A percentile compares a stretch with the other conserved stretches of the same genome.
These are phyloP conservation scores for Coemansia nantahalensis DNA, from an alignment of 192 early-diverging fungal species.

Conservation along the genomic window DNA sequence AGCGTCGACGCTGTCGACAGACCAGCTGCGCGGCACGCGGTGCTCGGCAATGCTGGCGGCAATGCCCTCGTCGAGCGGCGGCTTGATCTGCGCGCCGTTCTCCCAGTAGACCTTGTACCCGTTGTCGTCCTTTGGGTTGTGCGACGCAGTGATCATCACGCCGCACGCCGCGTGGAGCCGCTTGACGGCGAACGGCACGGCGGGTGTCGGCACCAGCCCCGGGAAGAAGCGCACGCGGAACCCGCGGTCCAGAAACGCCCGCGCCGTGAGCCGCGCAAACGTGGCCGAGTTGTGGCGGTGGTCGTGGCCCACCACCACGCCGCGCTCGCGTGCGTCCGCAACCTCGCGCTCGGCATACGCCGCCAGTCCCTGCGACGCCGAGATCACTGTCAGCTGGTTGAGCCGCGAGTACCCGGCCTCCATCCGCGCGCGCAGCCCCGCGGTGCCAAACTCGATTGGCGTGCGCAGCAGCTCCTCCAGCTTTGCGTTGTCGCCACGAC, in stretches of 20 bases:
- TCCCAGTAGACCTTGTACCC: constrained; percentile 89
- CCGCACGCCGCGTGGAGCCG: constrained; percentile 69
- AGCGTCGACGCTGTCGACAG: constrained; percentile 56
- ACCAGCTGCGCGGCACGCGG: constrained; percentile 64
- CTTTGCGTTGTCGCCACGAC: constrained; percentile 9
- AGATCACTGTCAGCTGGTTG: constrained; percentile 91
- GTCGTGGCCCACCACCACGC: constrained; percentile 91
- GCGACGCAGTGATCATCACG: constrained; percentile 96
- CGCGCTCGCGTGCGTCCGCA: constrained; percentile 58
- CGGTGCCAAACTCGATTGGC: constrained; percentile 82
- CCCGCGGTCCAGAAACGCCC: constrained; percentile 74
- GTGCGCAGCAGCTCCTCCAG: constrained; percentile 38
- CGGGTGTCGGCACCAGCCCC: constrained; percentile 77
- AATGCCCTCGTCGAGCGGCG: constrained; percentile 82
- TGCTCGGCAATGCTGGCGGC: constrained; percentile 71
- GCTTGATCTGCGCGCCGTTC: constrained; percentile 90
- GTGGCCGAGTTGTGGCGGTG: constrained; percentile 83
- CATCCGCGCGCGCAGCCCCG: constrained; percentile 89
- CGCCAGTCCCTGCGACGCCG: constrained; percentile 85
- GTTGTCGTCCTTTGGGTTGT: constrained; percentile 94
- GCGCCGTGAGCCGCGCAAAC: constrained; percentile 83
- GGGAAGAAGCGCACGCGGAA: constrained; percentile 78
- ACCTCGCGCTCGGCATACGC: constrained; percentile 64
- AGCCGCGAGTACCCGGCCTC: constrained; percentile 90
- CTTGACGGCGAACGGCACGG: constrained; percentile 82